Conservation (phyloP, 495 filamentous ascomycete genomes). For the Entonaema liquescens region DNA sequence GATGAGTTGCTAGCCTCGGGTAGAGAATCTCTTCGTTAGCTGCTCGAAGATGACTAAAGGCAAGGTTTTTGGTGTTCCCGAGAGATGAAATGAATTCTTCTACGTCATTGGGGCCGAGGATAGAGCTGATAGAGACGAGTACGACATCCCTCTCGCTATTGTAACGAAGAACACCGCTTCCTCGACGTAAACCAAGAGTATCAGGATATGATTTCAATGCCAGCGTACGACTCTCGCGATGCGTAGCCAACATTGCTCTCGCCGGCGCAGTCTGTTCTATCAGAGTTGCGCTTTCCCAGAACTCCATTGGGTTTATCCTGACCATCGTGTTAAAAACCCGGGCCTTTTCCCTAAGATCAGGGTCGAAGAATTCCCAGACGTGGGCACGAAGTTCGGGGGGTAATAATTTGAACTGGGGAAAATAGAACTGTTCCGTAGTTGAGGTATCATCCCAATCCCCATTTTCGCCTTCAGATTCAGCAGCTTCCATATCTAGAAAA, state of each 20-base stretch:
- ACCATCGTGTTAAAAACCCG: conserved; percentile 40
- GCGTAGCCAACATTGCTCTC: conserved; percentile 45
- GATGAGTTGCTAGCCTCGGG: not conserved
- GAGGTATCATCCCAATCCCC: conserved; percentile 14
- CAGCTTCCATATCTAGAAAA: conserved; percentile 45
- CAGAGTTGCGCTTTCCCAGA: conserved; percentile 32
- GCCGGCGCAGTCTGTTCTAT: conserved; percentile 43
- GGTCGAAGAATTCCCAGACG: conserved; percentile 54
- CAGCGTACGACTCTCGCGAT: conserved; percentile 48
- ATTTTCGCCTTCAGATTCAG: conserved; percentile 33
- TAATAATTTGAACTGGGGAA: conserved; percentile 51
- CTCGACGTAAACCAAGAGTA: conserved; percentile 29
- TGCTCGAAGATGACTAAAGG: not conserved
- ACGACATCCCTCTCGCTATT: conserved; percentile 48
- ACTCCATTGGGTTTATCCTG: not conserved
- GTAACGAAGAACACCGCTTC: conserved; percentile 41
- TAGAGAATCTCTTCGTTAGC: not conserved
- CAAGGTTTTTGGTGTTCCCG: not conserved
- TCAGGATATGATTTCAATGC: conserved; percentile 49
- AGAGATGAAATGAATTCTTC: not conserved
- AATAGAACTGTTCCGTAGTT: conserved; percentile 42
- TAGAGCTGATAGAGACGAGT: not conserved
- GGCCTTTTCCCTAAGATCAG: conserved; percentile 43
- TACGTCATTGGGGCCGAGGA: not conserved
- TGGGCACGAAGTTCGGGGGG: conserved; percentile 51